Evolutionary conservation across 2,329 filamentous ascomycete genomes (phyloP), one percentile per base, ranked within the genome.

Genomic region (Aspergillus pseudotamarii): DNA sequence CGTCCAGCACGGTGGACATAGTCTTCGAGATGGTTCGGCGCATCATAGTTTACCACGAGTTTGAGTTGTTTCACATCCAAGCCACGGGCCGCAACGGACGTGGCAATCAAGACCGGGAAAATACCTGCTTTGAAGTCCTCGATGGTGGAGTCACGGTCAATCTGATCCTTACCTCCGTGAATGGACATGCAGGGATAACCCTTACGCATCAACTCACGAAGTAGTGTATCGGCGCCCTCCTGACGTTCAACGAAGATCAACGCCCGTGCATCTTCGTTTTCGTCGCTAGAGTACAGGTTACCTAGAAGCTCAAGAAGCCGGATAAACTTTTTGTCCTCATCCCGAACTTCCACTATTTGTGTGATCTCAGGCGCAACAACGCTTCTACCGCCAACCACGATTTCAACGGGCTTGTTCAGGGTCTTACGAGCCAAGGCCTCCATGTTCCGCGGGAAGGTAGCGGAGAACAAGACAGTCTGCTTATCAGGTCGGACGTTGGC

Each of bases 51-150:
- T 80, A 99, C 89, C 10, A 99, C 95, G 36, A 98, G 85, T 78
- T 96, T 97, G 38, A 99, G 84, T 76, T 96, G 93, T 79, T 97
- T 97, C 51, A 99, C 94, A 76, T 99, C 95, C 46, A 99, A 83
- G 64, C 95, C 95, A 77, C 95, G 91, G 57, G 95, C 95, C 45
- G 95, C 95, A 63, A 99, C 93, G 12, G 94, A 97, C 0, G 95
- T 99, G 12, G 95, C 95, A 73, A 98, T 91, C 74, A 99, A 84
- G 61, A 99, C 91, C 0, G 94, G 94, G 55, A 96, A 88, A 50
- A 94, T 87, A 61, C 95, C 95, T 71, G 89, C 91, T 79, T 96
- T 98, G 84, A 97, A 97, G 75, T 97, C 93, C 46, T 91, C 85
- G 70, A 97, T 96, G 16, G 93, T 94, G 62, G 93, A 94, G 77